Evolutionary conservation across 2,329 filamentous ascomycete genomes (phyloP).

Genomic region (Ceratocystis albifundus): DNA sequence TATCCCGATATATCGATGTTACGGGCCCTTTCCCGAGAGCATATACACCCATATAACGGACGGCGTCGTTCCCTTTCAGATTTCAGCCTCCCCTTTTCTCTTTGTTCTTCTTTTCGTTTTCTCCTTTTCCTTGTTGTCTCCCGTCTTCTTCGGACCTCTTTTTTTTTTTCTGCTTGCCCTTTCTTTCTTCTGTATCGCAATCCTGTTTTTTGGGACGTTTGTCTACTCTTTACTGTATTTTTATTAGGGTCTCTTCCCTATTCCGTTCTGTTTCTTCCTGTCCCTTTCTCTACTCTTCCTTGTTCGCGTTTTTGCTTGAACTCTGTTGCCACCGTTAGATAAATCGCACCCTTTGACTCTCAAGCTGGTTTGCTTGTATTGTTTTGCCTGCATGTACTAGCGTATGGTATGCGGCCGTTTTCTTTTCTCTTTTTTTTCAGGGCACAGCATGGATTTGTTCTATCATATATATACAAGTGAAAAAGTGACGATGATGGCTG

Average conservation of each 20-base stretch:
- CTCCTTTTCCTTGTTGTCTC: background rate
- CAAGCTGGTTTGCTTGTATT: background rate
- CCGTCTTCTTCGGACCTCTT: background rate
- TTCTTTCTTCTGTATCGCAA: background rate
- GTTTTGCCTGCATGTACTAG: background rate
- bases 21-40: slow-evolving; percentile 1
- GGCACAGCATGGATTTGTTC: background rate
- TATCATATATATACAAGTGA: background rate
- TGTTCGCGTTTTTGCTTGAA: background rate
- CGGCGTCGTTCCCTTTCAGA: background rate
- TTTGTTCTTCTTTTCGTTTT: background rate
- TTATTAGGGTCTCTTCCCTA: background rate
- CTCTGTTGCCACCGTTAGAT: background rate
- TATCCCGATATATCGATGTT: slow-evolving; percentile 6
- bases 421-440: too few relatives aligned
- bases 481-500: background rate
- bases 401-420: background rate
- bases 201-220: background rate
- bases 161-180: background rate
- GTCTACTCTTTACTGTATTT: background rate
- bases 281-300: background rate
- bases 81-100: background rate
- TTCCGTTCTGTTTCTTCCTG: background rate
- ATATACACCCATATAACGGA: slow-evolving; percentile 1
- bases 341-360: background rate